Evolutionary conservation across 768 basidiomycete genomes (phyloP).

Genomic region (Zangia roseola): DNA sequence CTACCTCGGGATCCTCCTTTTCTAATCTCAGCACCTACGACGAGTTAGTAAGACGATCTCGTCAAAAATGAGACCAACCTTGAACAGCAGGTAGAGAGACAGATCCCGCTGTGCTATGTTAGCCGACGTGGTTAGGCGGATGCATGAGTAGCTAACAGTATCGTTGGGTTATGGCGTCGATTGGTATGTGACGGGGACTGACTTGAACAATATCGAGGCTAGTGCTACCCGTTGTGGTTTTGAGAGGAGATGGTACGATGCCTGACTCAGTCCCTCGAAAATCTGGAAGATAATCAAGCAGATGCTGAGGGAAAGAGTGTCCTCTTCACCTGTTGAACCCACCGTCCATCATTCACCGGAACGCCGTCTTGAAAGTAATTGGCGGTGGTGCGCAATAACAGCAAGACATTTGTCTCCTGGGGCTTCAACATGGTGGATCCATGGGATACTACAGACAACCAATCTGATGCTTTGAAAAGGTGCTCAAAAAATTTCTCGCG

Average conservation of each 20-base stretch:
- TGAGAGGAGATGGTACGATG: slow-evolving; percentile 52
- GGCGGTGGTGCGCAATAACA: slow-evolving; percentile 75
- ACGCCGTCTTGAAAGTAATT: slow-evolving; percentile 71
- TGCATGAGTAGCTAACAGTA: slow-evolving; percentile 59
- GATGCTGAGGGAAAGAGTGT: slow-evolving; percentile 3
- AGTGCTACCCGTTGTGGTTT: slow-evolving; percentile 76
- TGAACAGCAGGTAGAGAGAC: slow-evolving; percentile 44
- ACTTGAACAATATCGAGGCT: slow-evolving; percentile 90
- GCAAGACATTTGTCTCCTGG: slow-evolving; percentile 80
- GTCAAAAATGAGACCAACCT: slow-evolving; percentile 34
- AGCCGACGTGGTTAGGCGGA: slow-evolving; percentile 45
- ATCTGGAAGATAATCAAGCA: slow-evolving; percentile 42
- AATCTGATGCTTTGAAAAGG: slow-evolving; percentile 68
- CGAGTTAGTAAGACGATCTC: slow-evolving; percentile 5
- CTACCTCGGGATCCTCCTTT: slow-evolving; percentile 61
- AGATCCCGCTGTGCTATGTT: slow-evolving; percentile 39
- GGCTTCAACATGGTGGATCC: slow-evolving; percentile 58
- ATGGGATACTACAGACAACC: slow-evolving; percentile 49
- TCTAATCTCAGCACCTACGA: slow-evolving; percentile 36
- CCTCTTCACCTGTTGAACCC: slow-evolving; percentile 49
- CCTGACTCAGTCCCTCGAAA: slow-evolving; percentile 49
- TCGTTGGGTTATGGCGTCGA: slow-evolving; percentile 2
- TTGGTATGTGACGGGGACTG: slow-evolving; percentile 28
- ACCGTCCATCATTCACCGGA: slow-evolving; percentile 41
- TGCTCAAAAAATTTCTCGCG: slow-evolving; percentile 56